phyloP scores from a whole-genome alignment of 179 eudicot species.

The Beta lomatogona region DNA sequence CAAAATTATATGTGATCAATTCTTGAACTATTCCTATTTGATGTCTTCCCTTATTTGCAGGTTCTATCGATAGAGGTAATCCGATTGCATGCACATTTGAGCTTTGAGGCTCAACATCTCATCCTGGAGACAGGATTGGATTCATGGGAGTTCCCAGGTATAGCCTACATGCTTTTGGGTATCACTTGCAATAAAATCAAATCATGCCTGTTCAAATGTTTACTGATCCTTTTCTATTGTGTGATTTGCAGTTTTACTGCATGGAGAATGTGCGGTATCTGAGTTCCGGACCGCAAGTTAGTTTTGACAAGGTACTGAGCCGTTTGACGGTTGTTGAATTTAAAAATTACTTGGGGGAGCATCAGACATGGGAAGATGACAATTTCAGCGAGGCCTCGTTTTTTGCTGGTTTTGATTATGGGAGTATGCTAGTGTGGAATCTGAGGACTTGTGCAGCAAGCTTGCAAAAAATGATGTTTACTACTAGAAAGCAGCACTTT shows the following conservation, averaged over 20 bases:
- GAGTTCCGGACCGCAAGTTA: neutral
- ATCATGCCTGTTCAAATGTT: too few species aligned
- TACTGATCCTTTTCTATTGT: neutral
- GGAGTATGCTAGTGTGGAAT: constrained; percentile 15
- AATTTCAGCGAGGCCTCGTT: neutral
- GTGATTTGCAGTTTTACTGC: neutral
- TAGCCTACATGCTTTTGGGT: constrained; percentile 8
- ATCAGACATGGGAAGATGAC: constrained; percentile 13
- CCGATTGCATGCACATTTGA: neutral
- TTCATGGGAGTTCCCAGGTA: constrained; percentile 14
- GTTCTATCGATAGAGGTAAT: constrained; percentile 8
- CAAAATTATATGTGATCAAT: too few species aligned
- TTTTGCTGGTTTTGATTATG: neutral
- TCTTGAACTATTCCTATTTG: neutral
- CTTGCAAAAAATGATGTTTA: neutral
- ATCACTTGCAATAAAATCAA: too few species aligned
- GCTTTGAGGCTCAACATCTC: constrained; percentile 11
- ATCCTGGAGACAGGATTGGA: constrained; percentile 8
- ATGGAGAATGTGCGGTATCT: neutral
- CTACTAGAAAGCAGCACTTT: neutral
- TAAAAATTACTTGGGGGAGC: constrained; percentile 7
- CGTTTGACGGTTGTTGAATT: constrained; percentile 3
- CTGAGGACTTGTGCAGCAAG: neutral
- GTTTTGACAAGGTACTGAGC: too few species aligned
- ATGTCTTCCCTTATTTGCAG: neutral